Evolutionary conservation across 2,329 filamentous ascomycete species (phyloP).

Genomic region (Raffaelea arxii): DNA sequence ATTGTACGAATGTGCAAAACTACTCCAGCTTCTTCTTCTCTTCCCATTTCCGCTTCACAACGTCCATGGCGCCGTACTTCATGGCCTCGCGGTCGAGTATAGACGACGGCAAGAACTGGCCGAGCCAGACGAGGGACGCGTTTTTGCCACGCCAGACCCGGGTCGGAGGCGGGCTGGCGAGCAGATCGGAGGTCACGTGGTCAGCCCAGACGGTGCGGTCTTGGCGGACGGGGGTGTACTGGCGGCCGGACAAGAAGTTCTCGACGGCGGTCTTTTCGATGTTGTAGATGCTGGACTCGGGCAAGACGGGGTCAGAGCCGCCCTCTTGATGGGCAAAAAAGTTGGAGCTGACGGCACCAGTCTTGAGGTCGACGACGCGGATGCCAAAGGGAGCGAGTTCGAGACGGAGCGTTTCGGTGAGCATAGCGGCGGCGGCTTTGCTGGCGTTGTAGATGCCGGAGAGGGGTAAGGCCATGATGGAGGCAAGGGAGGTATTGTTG

Average conservation of each 20-base stretch:
- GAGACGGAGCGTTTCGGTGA: conserved; percentile 20
- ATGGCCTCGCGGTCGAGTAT: not conserved
- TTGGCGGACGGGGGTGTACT: not conserved
- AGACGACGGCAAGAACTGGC: not conserved
- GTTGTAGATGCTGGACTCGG: not conserved
- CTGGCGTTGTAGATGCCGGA: conserved; percentile 14
- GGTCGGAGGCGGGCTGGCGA: not conserved
- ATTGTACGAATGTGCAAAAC: too few species aligned
- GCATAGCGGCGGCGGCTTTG: conserved; percentile 19
- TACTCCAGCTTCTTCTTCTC: not conserved
- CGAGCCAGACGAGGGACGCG: not conserved
- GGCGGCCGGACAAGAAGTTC: not conserved
- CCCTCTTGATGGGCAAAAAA: not conserved
- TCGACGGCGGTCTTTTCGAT: not conserved
- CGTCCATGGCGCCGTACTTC: not conserved
- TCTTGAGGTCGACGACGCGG: conserved; percentile 16
- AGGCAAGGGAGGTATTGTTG: conserved; percentile 16
- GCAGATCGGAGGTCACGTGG: not conserved
- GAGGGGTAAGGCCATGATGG: conserved; percentile 3
- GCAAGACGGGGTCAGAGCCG: not conserved
- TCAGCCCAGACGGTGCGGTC: not conserved
- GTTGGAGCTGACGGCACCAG: not conserved
- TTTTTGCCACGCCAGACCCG: not conserved
- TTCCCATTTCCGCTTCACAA: not conserved
- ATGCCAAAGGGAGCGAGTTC: conserved; percentile 22